These are phyloP conservation scores for Trichosporon sp. DNA, from an alignment of 1,284 basidiomycete species.

Conservation along the genomic window DNA sequence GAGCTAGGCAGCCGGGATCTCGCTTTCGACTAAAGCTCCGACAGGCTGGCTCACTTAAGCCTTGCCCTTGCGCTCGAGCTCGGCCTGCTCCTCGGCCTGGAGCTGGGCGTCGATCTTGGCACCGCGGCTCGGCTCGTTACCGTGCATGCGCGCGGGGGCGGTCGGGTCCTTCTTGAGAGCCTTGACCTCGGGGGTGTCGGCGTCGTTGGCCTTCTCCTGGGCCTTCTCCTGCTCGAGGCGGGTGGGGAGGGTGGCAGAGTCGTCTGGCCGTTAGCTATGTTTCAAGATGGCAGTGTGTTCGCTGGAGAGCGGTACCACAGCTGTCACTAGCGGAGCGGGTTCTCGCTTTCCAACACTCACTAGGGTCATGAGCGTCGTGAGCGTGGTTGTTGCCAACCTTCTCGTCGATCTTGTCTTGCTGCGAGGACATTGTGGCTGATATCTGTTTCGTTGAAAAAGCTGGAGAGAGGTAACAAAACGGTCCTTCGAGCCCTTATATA, in stretches of 20 bases:
- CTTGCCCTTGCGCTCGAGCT: constrained; percentile 16
- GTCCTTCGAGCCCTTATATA: too few relatives aligned
- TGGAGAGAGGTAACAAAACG: too few relatives aligned
- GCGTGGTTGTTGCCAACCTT: constrained; percentile 5
- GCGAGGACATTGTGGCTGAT: background rate
- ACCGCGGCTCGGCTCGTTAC: constrained; percentile 16
- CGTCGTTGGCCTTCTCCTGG: background rate
- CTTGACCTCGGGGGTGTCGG: constrained; percentile 9
- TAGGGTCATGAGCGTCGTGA: constrained; percentile 3
- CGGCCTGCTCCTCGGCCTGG: constrained; percentile 12
- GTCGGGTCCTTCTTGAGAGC: constrained; percentile 15
- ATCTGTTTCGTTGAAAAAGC: background rate
- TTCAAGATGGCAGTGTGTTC: too few relatives aligned
- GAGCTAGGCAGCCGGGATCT: background rate
- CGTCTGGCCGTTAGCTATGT: constrained; percentile 6
- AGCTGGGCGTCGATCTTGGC: constrained; percentile 16
- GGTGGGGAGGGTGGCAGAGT: constrained; percentile 7
- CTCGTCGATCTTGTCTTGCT: background rate
- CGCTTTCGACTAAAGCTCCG: too few relatives aligned
- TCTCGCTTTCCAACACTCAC: background rate
- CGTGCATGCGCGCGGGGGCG: constrained; percentile 10
- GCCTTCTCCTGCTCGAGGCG: constrained; percentile 5
- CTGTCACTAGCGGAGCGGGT: background rate
- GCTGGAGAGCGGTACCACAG: too few relatives aligned
- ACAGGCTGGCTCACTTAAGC: background rate